A percentile compares a stretch with the other conserved stretches of the same genome.
Evolutionary conservation across 768 basidiomycete genomes (phyloP).

Genomic region (Hemileccinum rubropunctum): DNA sequence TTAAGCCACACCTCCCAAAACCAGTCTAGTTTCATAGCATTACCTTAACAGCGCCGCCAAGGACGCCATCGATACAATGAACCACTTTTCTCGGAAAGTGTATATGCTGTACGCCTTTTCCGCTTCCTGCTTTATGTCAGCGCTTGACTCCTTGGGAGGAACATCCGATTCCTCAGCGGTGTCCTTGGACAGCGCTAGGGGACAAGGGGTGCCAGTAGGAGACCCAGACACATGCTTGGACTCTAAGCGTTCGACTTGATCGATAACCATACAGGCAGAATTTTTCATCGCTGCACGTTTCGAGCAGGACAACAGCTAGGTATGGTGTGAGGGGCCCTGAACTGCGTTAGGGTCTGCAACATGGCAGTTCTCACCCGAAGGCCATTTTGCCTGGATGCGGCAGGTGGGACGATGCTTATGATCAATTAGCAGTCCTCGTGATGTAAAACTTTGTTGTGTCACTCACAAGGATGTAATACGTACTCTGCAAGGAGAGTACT

Average conservation of each 20-base stretch:
- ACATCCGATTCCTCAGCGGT: background rate
- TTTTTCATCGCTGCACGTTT: background rate
- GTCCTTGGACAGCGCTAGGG: background rate
- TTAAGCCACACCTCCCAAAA: background rate
- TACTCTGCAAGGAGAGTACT: too few relatives aligned
- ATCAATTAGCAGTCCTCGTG: too few relatives aligned
- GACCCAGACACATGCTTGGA: too few relatives aligned
- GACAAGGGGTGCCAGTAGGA: background rate
- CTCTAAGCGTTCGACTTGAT: conserved; percentile 2
- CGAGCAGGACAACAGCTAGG: too few relatives aligned
- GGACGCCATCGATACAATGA: conserved; percentile 60
- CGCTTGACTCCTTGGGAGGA: background rate
- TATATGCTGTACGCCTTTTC: conserved; percentile 41
- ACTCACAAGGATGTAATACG: too few relatives aligned
- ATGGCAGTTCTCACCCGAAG: too few relatives aligned
- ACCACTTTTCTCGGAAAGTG: conserved; percentile 60
- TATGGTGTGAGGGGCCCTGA: too few relatives aligned
- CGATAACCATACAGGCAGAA: background rate
- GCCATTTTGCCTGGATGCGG: too few relatives aligned
- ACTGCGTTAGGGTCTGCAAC: too few relatives aligned
- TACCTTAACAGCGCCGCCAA: conserved; percentile 66
- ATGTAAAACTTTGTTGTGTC: too few relatives aligned
- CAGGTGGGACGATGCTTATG: too few relatives aligned
- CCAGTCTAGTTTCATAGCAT: background rate
- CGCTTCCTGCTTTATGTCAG: background rate